Percentiles rank a stretch among this genome's conserved stretches.
Conservation (phyloP, 495 filamentous ascomycete species). For the Hapsidospora chrysogenum region DNA sequence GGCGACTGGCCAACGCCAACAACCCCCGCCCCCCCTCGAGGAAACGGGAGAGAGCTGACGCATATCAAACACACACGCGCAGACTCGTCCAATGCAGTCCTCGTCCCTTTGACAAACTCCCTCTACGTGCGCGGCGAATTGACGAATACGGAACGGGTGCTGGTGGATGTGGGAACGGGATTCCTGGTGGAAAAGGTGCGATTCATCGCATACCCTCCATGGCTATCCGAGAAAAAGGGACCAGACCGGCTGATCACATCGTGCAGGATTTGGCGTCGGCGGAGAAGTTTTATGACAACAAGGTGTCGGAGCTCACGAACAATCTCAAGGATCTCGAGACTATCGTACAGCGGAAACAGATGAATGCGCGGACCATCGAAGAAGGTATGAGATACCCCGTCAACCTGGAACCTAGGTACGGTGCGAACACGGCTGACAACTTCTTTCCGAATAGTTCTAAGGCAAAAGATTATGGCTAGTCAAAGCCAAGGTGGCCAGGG, state of each 20-base stretch:
- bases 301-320: slow-evolving; percentile 19
- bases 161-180: slow-evolving; percentile 92
- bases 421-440: no score
- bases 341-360: slow-evolving; percentile 69
- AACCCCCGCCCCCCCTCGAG: neutral
- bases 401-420: no score
- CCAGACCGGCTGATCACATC: neutral
- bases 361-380: slow-evolving; percentile 72
- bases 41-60: neutral
- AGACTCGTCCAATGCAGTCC: slow-evolving; percentile 41
- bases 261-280: slow-evolving; percentile 52
- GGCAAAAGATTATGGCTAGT: slow-evolving; percentile 26
- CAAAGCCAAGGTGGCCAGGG: slow-evolving; percentile 8
- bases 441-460: slow-evolving; percentile 33
- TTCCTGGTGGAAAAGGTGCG: slow-evolving; percentile 88
- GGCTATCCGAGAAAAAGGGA: neutral
- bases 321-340: slow-evolving; percentile 61
- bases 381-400: slow-evolving; percentile 65
- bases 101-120: slow-evolving; percentile 83
- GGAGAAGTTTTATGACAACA: slow-evolving; percentile 65
- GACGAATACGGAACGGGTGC: slow-evolving; percentile 57
- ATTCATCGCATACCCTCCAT: neutral
- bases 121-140: slow-evolving; percentile 82
- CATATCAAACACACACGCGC: no score
- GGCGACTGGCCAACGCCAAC: neutral